Conservation (phyloP, 2,329 filamentous ascomycete genomes). For the Ustulina deusta region DNA sequence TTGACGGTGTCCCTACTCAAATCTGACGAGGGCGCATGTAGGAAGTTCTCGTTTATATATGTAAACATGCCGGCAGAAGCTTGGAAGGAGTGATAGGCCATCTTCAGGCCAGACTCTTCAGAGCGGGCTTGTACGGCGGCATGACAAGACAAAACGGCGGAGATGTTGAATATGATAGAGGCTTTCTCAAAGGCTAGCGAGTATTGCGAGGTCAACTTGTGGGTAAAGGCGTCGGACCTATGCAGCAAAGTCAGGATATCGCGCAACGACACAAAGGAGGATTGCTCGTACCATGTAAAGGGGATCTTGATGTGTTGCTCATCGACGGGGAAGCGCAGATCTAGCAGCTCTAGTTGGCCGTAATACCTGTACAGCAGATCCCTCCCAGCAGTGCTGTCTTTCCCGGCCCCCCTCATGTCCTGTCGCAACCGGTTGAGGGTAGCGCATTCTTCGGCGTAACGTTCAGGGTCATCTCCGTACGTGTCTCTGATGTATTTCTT, state of each 20-base stretch:
- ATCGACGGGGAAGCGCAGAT: slow-evolving; percentile 95
- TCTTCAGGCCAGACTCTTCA: slow-evolving; percentile 93
- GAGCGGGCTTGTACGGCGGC: slow-evolving; percentile 91
- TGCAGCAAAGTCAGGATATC: slow-evolving; percentile 36
- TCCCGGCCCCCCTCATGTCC: slow-evolving; percentile 97
- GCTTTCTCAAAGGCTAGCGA: slow-evolving; percentile 98
- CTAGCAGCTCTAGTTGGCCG: slow-evolving; percentile 93
- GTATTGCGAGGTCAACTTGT: slow-evolving; percentile 96
- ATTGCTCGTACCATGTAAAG: slow-evolving; percentile 84
- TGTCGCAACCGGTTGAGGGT: slow-evolving; percentile 94
- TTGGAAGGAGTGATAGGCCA: slow-evolving; percentile 97
- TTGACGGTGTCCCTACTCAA: slow-evolving; percentile 96
- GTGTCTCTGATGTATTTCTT: slow-evolving; percentile 93
- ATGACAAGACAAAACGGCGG: slow-evolving; percentile 94
- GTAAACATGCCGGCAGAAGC: slow-evolving; percentile 99
- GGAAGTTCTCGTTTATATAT: slow-evolving; percentile 99
- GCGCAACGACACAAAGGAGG: slow-evolving; percentile 24
- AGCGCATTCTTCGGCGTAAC: slow-evolving; percentile 93
- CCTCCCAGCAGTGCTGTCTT: slow-evolving; percentile 92
- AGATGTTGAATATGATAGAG: slow-evolving; percentile 99
- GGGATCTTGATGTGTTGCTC: slow-evolving; percentile 99
- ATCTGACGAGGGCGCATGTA: slow-evolving; percentile 97
- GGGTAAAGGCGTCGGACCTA: slow-evolving; percentile 99
- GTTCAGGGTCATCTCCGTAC: slow-evolving; percentile 96
- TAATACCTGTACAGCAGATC: slow-evolving; percentile 98